Base-by-base conservation (phyloP, 768 basidiomycete species). In the Russula brevipes region DNA sequence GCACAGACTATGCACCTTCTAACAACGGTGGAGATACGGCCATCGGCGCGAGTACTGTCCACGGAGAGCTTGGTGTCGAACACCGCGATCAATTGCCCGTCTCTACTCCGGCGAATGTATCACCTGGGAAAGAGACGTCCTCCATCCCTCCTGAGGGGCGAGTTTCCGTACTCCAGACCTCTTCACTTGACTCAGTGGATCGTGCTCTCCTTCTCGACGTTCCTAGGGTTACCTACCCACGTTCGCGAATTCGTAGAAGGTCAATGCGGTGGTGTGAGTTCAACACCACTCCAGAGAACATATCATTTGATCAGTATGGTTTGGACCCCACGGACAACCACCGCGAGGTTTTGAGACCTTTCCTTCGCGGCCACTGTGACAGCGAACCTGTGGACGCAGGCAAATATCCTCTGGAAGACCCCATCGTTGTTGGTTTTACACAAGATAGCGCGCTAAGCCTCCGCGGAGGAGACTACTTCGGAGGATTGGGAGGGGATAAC, bases 121-220 rank as follows among this genome's bases (percentile, higher is more conserved):
- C 39, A 11, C 30, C 49, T 60, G 41, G 6, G 11, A n/a, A 24
- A n/a, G 54, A 38, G 14, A 11, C 39, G 0, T 33, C 19, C 41
- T 10, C n/a, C n/a, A n/a, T 41, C n/a, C 31, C 31, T 41, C 41
- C 46, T 7, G 47, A 59, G 16, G 59, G 45, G 30, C 35, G 30
- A 11, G 3, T 50, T 56, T 51, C 58, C 16, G 14, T 39, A 24
- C 24, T 31, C 16, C 58, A 51, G 30, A 14, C 59, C 44, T 51
- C 58, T 64, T 64, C 63, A 33, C 58, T 56, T 1, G 63, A 60
- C 35, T 60, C 47, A 4, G 53, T 60, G 7, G 63, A 64, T 30
- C 47, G 42, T 5, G 63, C 54, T 16, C n/a, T 56, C 33, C 57
- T 55, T 54, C 58, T 44, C 5, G 47, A 51, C 3, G 11, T 49